phyloP scores from a whole-genome alignment of 2,329 filamentous ascomycete genomes.

The Grosmannia huntii region DNA sequence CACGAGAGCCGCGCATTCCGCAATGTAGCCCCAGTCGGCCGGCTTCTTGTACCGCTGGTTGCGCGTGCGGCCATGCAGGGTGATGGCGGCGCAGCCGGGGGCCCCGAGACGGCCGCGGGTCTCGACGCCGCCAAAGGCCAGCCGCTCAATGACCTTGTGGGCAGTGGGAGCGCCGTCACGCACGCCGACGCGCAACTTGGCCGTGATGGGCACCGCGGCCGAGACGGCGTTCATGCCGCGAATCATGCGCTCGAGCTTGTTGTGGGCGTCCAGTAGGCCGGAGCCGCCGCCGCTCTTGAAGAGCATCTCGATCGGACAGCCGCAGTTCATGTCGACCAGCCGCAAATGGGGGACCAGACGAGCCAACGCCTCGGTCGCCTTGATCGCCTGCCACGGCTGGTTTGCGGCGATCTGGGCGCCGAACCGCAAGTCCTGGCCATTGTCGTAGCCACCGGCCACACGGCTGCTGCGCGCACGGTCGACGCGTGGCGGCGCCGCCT shows the following conservation, averaged over 20 bases:
- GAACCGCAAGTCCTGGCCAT: constrained; percentile 72
- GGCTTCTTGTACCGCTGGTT: constrained; percentile 87
- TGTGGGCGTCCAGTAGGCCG: constrained; percentile 74
- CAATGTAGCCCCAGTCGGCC: constrained; percentile 94
- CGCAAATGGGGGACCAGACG: constrained; percentile 70
- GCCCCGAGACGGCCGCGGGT: constrained; percentile 57
- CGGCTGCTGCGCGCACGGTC: constrained; percentile 29
- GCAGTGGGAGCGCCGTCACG: constrained; percentile 64
- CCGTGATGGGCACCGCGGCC: constrained; percentile 79
- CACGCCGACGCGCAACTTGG: constrained; percentile 89
- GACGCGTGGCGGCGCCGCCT: constrained; percentile 60
- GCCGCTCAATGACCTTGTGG: constrained; percentile 65
- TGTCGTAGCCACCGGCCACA: constrained; percentile 55
- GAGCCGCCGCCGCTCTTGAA: constrained; percentile 82
- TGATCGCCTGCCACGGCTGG: constrained; percentile 82
- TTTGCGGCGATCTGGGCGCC: constrained; percentile 87
- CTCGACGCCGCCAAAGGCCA: constrained; percentile 69
- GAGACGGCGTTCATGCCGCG: constrained; percentile 93
- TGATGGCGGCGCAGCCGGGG: constrained; percentile 85
- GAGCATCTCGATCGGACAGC: constrained; percentile 91
- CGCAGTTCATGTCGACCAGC: constrained; percentile 90
- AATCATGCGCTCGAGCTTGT: constrained; percentile 87
- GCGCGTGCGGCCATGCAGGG: constrained; percentile 81
- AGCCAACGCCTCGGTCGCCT: constrained; percentile 72
- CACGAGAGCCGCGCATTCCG: constrained; percentile 76